Conservation (phyloP, 371 early-diverging fungal species). For the Batkoa obscura region DNA sequence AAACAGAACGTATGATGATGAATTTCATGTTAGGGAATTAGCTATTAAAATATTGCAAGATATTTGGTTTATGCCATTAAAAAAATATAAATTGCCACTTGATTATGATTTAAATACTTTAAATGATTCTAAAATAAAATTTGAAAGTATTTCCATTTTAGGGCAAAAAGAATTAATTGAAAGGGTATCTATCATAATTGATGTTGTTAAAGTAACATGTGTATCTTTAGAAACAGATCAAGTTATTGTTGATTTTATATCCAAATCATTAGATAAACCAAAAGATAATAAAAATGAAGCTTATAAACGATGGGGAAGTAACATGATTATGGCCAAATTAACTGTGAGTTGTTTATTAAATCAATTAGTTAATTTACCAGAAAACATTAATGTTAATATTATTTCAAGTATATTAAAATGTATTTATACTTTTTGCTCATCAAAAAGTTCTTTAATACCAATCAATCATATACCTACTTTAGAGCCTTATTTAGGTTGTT, state of each 20-base stretch:
- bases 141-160: conserved; percentile 12
- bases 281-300: conserved; percentile 15
- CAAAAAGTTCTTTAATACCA: conserved; percentile 18
- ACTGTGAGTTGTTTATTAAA: conserved; percentile 49
- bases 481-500: no score
- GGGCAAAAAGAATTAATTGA: conserved; percentile 20
- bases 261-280: conserved; percentile 13
- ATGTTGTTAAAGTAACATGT: conserved; percentile 13
- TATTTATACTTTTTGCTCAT: conserved; percentile 19
- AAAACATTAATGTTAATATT: no score
- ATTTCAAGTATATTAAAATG: conserved; percentile 16
- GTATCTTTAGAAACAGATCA: background rate
- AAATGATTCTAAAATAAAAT: conserved; percentile 10
- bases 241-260: background rate
- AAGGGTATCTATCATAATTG: conserved; percentile 21
- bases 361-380: conserved; percentile 10
- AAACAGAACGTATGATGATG: conserved; percentile 57
- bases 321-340: conserved; percentile 25
- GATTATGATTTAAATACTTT: conserved; percentile 19
- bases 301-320: conserved; percentile 11
- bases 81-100: conserved; percentile 12
- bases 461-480: conserved; percentile 21
- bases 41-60: conserved; percentile 50
- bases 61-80: conserved; percentile 35
- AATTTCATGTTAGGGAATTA: conserved; percentile 42